Evolutionary conservation across 768 basidiomycete species (phyloP), one percentile per base, ranked within the genome.

Genomic region (Megacollybia marginata): DNA sequence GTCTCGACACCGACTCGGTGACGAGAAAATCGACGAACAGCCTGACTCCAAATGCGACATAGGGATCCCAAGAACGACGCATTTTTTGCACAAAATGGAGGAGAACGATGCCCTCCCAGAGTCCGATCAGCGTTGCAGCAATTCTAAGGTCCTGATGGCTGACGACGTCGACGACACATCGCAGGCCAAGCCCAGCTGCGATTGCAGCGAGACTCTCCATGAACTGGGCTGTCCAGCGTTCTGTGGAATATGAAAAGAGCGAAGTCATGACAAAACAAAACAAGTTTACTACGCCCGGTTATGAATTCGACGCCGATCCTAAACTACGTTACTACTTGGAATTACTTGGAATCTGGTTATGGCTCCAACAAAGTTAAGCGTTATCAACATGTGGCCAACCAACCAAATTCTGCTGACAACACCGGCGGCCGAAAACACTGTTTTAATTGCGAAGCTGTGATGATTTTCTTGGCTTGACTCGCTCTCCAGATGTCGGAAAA

Each of bases 71-170:
- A 1, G 85, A 85, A 32, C 59, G 58, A 32, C 85, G 83, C 64
- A 74, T 74, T 60, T 84, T 84, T 52, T 75, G 75, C 54, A 85
- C 64, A 62, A 86, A 88, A 56, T 88, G 87, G 36, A 80, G 76
- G 49, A 87, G 70, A 34, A 88, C 79, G 20, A 85, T 75, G 44
- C 88, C 86, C 64, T 89, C 87, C 85, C 86, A 89, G 16, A 88
- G 68, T 8, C 87, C 88, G 48, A 90, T 70, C 50, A 89, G 73
- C 12, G 82, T 80, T 15, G 82, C 79, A n/a, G 73, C 76, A 48
- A 78, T 61, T 50, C 71, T 75, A 61, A 72, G 63, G 61, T 76
- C 74, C 51, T 76, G 65, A 52, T 72, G 65, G 50, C 70, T 71
- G 47, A 77, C 74, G 23, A 68, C 48, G 64, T 79, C 78, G 52